Conservation (phyloP, 306 rosid genomes). For the Cajanus cajan region DNA sequence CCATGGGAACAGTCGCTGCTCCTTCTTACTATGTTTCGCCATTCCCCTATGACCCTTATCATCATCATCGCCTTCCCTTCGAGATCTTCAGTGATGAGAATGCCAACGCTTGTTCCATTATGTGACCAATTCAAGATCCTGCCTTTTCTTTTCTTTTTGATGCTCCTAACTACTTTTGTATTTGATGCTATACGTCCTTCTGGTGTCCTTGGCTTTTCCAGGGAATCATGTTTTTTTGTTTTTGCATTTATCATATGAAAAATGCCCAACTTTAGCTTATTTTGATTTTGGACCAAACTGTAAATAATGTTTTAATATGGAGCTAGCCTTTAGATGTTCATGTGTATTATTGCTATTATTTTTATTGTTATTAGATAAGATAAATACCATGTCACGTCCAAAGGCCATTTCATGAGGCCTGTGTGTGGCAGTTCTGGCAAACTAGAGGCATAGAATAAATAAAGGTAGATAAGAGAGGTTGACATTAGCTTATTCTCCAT, state of each 20-base stretch:
- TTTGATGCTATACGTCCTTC: neutral
- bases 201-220: neutral
- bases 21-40: conserved; percentile 49
- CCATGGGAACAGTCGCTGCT: conserved; percentile 40
- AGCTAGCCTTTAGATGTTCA: neutral
- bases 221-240: neutral
- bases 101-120: conserved; percentile 64
- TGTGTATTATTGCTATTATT: too few species aligned
- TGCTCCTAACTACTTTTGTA: neutral
- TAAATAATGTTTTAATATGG: conserved; percentile 13
- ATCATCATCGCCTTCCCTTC: conserved; percentile 40
- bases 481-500: neutral
- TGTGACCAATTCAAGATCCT: conserved; percentile 43
- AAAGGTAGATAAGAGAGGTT: neutral
- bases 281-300: conserved; percentile 17
- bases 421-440: neutral
- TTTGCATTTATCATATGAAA: neutral
- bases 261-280: neutral
- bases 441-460: neutral
- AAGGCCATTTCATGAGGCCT: neutral
- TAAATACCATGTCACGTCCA: neutral
- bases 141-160: neutral
- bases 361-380: too few species aligned
- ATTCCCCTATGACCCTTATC: conserved; percentile 38
- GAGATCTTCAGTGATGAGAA: conserved; percentile 90